Evolutionary conservation across 1,284 basidiomycete species (phyloP).

Genomic region (Caloboletus firmus): DNA sequence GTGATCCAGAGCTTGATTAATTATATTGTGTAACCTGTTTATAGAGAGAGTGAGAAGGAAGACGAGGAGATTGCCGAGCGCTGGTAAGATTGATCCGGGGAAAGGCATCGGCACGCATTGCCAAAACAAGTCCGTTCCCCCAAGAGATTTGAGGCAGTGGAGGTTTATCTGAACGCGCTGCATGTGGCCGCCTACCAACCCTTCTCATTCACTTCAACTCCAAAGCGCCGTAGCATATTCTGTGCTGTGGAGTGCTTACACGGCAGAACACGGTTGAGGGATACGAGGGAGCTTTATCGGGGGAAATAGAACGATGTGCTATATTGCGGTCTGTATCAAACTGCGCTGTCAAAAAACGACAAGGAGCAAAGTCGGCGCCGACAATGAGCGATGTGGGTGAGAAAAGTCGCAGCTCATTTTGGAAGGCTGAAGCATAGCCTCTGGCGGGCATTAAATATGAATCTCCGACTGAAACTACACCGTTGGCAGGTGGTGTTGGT

Average conservation of each 20-base stretch:
- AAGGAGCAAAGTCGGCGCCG: background rate
- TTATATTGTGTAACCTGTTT: background rate
- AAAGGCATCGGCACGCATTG: no score
- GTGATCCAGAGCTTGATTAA: background rate
- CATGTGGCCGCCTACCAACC: background rate
- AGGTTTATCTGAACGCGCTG: background rate
- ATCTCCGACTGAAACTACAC: background rate
- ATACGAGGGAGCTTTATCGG: background rate
- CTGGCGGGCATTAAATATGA: background rate
- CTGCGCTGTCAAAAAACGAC: no score
- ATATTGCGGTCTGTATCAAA: background rate
- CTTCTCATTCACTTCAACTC: background rate
- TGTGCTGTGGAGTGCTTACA: background rate
- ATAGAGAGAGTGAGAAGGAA: background rate
- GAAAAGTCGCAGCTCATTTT: background rate
- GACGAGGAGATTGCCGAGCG: background rate
- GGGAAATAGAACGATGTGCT: background rate
- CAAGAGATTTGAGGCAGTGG: background rate
- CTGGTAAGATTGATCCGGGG: background rate
- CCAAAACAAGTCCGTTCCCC: background rate
- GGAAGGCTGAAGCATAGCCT: no score
- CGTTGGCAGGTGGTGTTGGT: no score
- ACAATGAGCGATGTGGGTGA: background rate
- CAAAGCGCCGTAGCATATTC: background rate
- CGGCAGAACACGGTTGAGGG: background rate